Conservation (phyloP, 2,329 filamentous ascomycete genomes). For the Alternaria arbusti region DNA sequence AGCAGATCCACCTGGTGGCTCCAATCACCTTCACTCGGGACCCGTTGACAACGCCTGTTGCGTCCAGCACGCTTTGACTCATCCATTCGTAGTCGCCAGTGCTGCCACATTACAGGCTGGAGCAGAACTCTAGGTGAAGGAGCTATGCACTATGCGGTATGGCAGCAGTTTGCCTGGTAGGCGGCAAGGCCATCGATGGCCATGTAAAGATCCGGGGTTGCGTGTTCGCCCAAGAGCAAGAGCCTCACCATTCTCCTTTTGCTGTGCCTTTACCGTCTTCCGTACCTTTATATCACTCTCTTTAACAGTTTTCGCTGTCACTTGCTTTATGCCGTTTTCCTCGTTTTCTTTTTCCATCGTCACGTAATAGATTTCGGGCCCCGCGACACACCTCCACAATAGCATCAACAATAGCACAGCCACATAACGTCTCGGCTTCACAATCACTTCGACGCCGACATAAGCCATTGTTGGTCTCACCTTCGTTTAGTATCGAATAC, state of each 20-base stretch:
- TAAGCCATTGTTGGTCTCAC: constrained; percentile 35
- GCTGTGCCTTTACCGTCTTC: constrained; percentile 15
- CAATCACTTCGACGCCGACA: constrained; percentile 19
- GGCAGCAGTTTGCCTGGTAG: constrained; percentile 26
- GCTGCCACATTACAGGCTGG: constrained; percentile 34
- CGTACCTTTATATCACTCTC: constrained; percentile 9
- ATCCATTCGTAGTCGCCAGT: constrained; percentile 32
- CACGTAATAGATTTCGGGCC: constrained; percentile 23
- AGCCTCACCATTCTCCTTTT: constrained; percentile 26
- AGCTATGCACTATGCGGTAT: constrained; percentile 37
- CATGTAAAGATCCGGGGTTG: constrained; percentile 34
- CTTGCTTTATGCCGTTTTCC: constrained; percentile 16
- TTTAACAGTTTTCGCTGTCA: constrained; percentile 8
- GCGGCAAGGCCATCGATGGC: constrained; percentile 23
- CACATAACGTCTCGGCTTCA: constrained; percentile 40
- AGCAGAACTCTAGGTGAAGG: constrained; percentile 18
- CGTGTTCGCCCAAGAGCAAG: constrained; percentile 31
- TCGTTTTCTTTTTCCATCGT: constrained; percentile 16
- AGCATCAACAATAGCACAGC: constrained; percentile 27
- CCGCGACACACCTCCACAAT: constrained; percentile 28
- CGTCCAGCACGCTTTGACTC: constrained; percentile 30
- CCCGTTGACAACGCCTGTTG: constrained; percentile 32
- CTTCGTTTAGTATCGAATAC: constrained; percentile 11
- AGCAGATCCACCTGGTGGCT: constrained; percentile 30
- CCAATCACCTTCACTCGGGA: constrained; percentile 41